phyloP scores from a whole-genome alignment of 1,284 basidiomycete species.

The Microbotryum saponariae region DNA sequence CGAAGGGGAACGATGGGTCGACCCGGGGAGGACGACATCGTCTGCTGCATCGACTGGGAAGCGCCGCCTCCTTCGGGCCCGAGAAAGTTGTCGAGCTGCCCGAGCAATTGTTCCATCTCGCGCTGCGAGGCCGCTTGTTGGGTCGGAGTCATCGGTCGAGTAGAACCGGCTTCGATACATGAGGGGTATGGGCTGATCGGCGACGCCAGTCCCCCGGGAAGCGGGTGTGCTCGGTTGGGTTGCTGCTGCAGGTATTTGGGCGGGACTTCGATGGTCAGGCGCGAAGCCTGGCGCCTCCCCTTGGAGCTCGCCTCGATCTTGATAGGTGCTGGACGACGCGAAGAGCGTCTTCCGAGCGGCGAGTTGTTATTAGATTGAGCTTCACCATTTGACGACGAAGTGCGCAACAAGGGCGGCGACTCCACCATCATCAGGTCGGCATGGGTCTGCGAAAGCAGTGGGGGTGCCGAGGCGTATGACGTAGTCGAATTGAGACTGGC shows the following conservation, averaged over 20 bases:
- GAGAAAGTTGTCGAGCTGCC: neutral
- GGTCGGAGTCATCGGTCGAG: neutral
- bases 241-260: neutral
- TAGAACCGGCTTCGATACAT: neutral
- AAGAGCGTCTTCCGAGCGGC: neutral
- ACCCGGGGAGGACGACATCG: neutral
- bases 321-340: neutral
- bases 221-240: neutral
- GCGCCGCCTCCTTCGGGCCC: too few species aligned
- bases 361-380: neutral
- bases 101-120: constrained; percentile 1
- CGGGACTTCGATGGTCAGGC: constrained; percentile 17
- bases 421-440: neutral
- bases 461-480: constrained; percentile 1
- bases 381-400: neutral
- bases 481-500: too few species aligned
- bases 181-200: too few species aligned
- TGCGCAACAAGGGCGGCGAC: neutral
- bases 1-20: too few species aligned
- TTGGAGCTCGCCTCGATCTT: constrained; percentile 6
- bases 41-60: neutral
- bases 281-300: neutral
- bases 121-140: neutral
- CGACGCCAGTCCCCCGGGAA: neutral
- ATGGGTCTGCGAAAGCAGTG: neutral